Evolutionary conservation across 202 grass and related monocot genomes (phyloP), one percentile per base, ranked within the genome.

Genomic region (Saccharum hybrid): DNA sequence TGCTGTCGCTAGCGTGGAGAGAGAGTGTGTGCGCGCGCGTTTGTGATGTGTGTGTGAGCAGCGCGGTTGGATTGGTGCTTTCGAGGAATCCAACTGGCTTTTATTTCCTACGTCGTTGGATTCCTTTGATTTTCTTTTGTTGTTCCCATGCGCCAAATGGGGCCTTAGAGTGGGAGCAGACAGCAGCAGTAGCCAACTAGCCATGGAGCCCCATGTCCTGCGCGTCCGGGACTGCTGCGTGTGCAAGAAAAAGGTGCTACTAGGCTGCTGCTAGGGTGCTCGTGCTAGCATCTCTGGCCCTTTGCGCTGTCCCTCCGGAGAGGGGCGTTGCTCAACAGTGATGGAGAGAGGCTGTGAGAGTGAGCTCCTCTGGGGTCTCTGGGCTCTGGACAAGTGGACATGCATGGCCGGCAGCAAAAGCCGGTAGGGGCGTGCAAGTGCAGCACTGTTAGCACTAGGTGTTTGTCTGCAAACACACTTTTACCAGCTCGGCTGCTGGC

Each of bases 271-370:
- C 21, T 11, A 13, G 22, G 1, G 23, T 63, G n/a, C 9, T 45
- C 19, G 14, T 5, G 10, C 69, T 30, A 38, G 49, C 76, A 57
- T 51, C 10, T 5, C 22, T 51, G 69, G 42, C 6, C 8, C 16
- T 52, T 49, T 85, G 75, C n/a, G 52, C 21, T 80, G 76, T 64
- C 71, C 23, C 63, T 88, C 68, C 38, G 62, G 3, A 43, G 67
- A 33, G 8, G 10, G 49, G 33, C 65, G 82, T 14, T 68, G 81
- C 54, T 49, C 46, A 15, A 15, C 46, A 46, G 43, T 1, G 43
- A 46, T 4, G 33, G 3, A 28, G 11, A 46, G 43, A 11, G 42
- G 42, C 42, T 3, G 45, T 48, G 46, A 13, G 42, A 0, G 45
- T 48, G 46, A 13, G 42, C 42, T 45, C 42, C 42, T 12, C 42